These are phyloP conservation scores for Blastomyces percursus DNA, from an alignment of 2,329 filamentous ascomycete species.

Conservation along the genomic window DNA sequence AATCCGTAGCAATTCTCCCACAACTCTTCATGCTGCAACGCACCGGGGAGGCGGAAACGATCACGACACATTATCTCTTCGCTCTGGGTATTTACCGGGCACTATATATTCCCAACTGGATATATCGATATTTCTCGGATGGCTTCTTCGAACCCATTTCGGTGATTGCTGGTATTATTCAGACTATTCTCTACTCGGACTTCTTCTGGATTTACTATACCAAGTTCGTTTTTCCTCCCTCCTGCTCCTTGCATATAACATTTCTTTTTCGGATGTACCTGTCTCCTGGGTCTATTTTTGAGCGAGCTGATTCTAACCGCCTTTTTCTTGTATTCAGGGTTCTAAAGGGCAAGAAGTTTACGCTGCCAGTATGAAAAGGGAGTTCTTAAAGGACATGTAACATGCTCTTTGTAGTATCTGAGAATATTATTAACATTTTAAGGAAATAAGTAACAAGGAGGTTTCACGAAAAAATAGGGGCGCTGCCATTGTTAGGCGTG, in stretches of 20 bases:
- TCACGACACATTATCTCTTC: slow-evolving; percentile 95
- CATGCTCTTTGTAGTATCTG: neutral
- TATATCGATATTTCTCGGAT: slow-evolving; percentile 78
- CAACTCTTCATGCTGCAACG: slow-evolving; percentile 97
- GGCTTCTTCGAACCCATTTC: slow-evolving; percentile 76
- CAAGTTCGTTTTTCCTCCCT: slow-evolving; percentile 47
- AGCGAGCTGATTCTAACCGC: neutral
- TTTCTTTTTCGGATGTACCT: neutral
- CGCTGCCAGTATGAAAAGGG: slow-evolving; percentile 58
- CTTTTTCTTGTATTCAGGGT: slow-evolving; percentile 37
- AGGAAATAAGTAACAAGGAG: neutral
- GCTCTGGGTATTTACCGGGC: slow-evolving; percentile 84
- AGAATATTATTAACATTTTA: neutral
- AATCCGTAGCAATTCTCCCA: slow-evolving; percentile 89
- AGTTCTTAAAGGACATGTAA: neutral
- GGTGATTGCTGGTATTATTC: slow-evolving; percentile 76
- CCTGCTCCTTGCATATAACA: neutral
- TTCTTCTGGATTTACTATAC: slow-evolving; percentile 99
- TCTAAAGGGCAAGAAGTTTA: slow-evolving; percentile 78
- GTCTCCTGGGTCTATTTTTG: neutral
- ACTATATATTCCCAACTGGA: slow-evolving; percentile 97
- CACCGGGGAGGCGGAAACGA: slow-evolving; percentile 97
- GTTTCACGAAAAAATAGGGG: neutral
- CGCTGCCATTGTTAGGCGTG: neutral
- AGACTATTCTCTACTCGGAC: slow-evolving; percentile 93